Evolutionary conservation across 2,329 filamentous ascomycete genomes (phyloP).

Genomic region (Penicillium sp.): DNA sequence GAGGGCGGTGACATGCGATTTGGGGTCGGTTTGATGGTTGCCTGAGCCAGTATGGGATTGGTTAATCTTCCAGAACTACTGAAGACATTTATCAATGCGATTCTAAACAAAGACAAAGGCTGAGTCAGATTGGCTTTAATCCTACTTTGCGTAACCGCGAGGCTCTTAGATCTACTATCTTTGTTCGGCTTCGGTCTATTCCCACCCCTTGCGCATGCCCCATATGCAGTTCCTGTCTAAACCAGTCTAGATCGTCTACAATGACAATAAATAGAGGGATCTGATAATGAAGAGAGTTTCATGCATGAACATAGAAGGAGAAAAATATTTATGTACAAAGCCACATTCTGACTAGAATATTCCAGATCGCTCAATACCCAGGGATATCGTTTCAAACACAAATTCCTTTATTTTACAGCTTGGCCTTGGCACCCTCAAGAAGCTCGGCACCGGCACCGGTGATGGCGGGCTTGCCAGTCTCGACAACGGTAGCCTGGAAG

Average conservation of each 20-base stretch:
- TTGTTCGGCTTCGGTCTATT: neutral
- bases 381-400: constrained; percentile 20
- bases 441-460: constrained; percentile 78
- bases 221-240: neutral
- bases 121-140: neutral
- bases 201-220: neutral
- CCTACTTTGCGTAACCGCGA: neutral
- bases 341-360: constrained; percentile 16
- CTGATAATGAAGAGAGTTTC: neutral
- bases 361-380: constrained; percentile 14
- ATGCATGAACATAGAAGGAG: neutral
- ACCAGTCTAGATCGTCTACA: neutral
- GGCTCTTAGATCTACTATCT: neutral
- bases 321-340: constrained; percentile 20
- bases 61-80: neutral
- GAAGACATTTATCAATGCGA: neutral
- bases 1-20: constrained; percentile 7
- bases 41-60: neutral
- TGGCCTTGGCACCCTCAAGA: constrained; percentile 51
- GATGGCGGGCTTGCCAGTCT: constrained; percentile 89
- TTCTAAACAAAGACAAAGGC: neutral
- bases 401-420: constrained; percentile 45
- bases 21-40: constrained; percentile 3
- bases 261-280: neutral
- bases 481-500: constrained; percentile 86